Evolutionary conservation across 2,329 filamentous ascomycete genomes (phyloP).

Genomic region (Talaromyces verruculosus): DNA sequence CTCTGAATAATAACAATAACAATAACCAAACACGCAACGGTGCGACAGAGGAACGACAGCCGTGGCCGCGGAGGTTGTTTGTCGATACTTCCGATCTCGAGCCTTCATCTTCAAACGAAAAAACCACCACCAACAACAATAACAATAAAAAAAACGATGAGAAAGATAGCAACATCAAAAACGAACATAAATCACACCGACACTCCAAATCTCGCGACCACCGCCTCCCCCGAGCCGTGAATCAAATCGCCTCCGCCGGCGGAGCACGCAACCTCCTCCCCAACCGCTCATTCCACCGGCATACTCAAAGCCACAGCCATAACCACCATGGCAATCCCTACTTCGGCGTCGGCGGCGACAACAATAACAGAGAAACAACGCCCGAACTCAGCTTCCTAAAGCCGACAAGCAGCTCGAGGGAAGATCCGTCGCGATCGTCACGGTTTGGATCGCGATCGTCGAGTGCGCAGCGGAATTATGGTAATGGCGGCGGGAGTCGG

Average conservation of each 20-base stretch:
- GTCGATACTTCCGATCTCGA: conserved; percentile 26
- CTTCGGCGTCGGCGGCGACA: neutral
- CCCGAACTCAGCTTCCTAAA: conserved; percentile 33
- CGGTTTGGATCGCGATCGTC: conserved; percentile 37
- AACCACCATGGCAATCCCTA: neutral
- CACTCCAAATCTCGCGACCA: conserved; percentile 34
- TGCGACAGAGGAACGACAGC: conserved; percentile 24
- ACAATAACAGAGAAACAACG: conserved; percentile 1
- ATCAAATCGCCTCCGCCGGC: conserved; percentile 32
- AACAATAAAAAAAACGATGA: neutral
- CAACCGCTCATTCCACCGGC: conserved; percentile 26
- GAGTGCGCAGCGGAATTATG: conserved; percentile 23
- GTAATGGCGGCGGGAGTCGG: conserved; percentile 25
- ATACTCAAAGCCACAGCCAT: conserved; percentile 1
- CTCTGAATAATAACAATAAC: neutral
- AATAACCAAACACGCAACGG: conserved; percentile 4
- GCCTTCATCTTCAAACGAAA: conserved; percentile 11
- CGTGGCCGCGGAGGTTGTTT: conserved; percentile 24
- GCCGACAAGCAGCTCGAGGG: conserved; percentile 26
- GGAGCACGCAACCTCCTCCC: conserved; percentile 34
- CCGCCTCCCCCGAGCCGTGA: conserved; percentile 37
- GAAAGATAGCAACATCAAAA: conserved; percentile 1
- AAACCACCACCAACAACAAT: neutral
- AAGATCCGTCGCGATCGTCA: conserved; percentile 34
- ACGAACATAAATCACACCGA: conserved; percentile 28